Conservation (phyloP, 305 asterid species). For the Fraxinus ornus region DNA sequence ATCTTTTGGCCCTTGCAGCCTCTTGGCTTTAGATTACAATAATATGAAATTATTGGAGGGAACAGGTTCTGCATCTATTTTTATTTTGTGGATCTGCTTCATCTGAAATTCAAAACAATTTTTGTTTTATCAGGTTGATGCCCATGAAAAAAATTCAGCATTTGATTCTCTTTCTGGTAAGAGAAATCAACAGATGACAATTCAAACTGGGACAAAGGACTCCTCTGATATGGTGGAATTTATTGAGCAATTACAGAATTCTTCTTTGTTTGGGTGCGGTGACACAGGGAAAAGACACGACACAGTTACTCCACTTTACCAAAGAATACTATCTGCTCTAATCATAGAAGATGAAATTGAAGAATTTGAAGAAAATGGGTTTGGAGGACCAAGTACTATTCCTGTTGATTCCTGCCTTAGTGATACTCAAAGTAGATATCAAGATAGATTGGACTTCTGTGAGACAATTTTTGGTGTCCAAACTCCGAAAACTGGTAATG, state of each 20-base stretch:
- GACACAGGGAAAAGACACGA: constrained; percentile 39
- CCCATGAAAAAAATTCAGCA: constrained; percentile 41
- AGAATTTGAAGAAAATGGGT: constrained; percentile 72
- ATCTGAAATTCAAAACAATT: constrained; percentile 22
- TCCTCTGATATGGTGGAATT: constrained; percentile 40
- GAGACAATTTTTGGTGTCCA: constrained; percentile 51
- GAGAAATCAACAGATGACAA: constrained; percentile 41
- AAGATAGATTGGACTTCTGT: constrained; percentile 44
- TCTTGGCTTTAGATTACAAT: not conserved
- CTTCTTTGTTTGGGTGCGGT: constrained; percentile 46
- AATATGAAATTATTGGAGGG: constrained; percentile 8
- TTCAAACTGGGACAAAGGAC: constrained; percentile 37
- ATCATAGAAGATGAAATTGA: constrained; percentile 77
- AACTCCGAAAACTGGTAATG: constrained; percentile 38
- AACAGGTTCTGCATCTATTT: not conserved
- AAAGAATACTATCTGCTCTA: constrained; percentile 88
- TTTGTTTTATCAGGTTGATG: constrained; percentile 43
- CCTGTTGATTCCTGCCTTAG: constrained; percentile 40
- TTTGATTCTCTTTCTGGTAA: constrained; percentile 41
- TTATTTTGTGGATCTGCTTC: constrained; percentile 24
- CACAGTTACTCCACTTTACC: constrained; percentile 65
- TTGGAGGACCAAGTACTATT: constrained; percentile 46
- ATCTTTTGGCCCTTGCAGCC: not conserved
- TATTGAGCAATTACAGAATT: constrained; percentile 46
- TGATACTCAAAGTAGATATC: constrained; percentile 45